These are phyloP conservation scores for Penicillium sp. DNA, from an alignment of 2,329 filamentous ascomycete genomes.

Conservation along the genomic window DNA sequence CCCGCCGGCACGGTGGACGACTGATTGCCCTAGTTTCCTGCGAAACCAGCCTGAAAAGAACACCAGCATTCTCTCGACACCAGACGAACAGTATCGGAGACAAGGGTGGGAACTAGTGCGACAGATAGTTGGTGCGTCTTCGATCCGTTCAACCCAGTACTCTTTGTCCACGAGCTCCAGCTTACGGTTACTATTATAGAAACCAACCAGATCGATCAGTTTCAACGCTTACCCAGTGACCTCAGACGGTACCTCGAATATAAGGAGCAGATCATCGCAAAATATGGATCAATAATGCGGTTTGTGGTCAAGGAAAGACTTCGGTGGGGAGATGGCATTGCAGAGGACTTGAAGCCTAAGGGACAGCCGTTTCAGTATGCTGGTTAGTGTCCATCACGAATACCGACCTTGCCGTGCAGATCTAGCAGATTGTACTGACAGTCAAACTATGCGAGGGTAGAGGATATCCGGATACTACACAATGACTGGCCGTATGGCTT, in stretches of 20 bases:
- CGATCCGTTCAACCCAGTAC: slow-evolving; percentile 2
- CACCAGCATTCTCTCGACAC: slow-evolving; percentile 69
- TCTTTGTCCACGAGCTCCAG: not conserved
- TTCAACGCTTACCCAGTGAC: slow-evolving; percentile 77
- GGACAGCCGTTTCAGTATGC: slow-evolving; percentile 40
- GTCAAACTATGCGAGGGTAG: slow-evolving; percentile 32
- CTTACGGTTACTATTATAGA: slow-evolving; percentile 37
- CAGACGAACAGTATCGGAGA: slow-evolving; percentile 67
- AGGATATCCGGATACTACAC: slow-evolving; percentile 74
- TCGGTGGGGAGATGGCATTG: slow-evolving; percentile 62
- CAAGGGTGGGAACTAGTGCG: slow-evolving; percentile 73
- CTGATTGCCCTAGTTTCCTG: slow-evolving; percentile 75
- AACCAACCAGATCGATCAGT: slow-evolving; percentile 73
- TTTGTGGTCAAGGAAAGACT: slow-evolving; percentile 76
- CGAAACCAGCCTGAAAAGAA: slow-evolving; percentile 69
- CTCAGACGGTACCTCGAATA: slow-evolving; percentile 78
- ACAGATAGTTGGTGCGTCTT: slow-evolving; percentile 59
- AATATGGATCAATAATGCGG: slow-evolving; percentile 76
- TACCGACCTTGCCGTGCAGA: not conserved
- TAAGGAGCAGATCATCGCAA: slow-evolving; percentile 64
- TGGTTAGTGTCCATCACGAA: slow-evolving; percentile 30
- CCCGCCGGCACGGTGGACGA: slow-evolving; percentile 63
- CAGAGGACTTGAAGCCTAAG: slow-evolving; percentile 39
- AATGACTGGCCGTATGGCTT: slow-evolving; percentile 97
- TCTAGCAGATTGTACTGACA: not conserved